Evolutionary conservation across 495 filamentous ascomycete species (phyloP).

Genomic region (Hypoxylon fragiforme): DNA sequence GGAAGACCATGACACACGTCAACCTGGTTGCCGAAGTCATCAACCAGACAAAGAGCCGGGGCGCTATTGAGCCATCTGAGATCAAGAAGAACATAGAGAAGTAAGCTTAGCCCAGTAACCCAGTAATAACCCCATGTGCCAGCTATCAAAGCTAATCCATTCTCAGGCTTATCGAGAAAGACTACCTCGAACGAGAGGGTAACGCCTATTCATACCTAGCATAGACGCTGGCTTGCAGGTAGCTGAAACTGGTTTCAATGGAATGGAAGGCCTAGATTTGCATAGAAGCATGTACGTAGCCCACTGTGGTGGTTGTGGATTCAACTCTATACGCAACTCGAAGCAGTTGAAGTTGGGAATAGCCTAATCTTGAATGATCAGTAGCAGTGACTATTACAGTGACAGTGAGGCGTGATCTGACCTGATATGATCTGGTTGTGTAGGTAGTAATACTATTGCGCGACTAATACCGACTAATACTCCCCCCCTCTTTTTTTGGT

Average conservation of each 20-base stretch:
- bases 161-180: conserved; percentile 85
- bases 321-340: no score
- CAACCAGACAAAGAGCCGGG: conserved; percentile 80
- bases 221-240: conserved; percentile 42
- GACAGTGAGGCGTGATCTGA: no score
- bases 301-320: not conserved
- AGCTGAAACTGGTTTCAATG: not conserved
- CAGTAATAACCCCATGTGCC: not conserved
- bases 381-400: no score
- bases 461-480: no score
- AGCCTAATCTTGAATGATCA: no score
- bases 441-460: no score
- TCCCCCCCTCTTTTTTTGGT: no score
- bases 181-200: conserved; percentile 89
- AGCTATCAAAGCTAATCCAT: not conserved
- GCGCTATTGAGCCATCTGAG: conserved; percentile 77
- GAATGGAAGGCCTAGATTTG: not conserved
- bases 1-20: conserved; percentile 80
- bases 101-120: conserved; percentile 51
- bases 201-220: conserved; percentile 81
- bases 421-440: no score
- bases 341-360: no score
- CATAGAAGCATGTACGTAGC: not conserved
- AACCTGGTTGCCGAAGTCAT: conserved; percentile 88
- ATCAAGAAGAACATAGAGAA: conserved; percentile 98